Evolutionary conservation across 148 eudicot species (phyloP).

Genomic region (Oxyria digyna): DNA sequence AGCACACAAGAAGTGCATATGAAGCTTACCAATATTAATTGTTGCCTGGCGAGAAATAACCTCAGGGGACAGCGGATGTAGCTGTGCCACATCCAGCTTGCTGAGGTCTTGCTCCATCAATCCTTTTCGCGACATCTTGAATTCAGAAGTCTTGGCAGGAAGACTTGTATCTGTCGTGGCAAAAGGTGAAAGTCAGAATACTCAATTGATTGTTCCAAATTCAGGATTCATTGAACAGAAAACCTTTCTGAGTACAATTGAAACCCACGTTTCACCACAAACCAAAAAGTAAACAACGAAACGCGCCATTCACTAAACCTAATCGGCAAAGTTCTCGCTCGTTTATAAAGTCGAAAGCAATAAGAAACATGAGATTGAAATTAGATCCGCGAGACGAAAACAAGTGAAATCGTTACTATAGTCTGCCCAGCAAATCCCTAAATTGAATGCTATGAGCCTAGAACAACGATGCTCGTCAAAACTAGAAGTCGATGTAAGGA

Average conservation of each 20-base stretch:
- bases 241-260: neutral
- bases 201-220: too few relatives aligned
- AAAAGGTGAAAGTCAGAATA: neutral
- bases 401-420: neutral
- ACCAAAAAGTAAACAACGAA: neutral
- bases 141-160: slow-evolving; percentile 4
- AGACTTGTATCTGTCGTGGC: neutral
- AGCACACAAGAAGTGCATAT: neutral
- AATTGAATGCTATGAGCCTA: neutral
- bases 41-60: slow-evolving; percentile 97
- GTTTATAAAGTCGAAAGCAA: neutral
- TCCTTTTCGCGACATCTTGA: slow-evolving; percentile 72
- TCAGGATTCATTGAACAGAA: neutral
- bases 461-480: neutral
- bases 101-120: slow-evolving; percentile 95
- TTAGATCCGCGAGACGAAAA: neutral
- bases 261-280: neutral
- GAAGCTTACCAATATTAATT: slow-evolving; percentile 67
- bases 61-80: slow-evolving; percentile 90
- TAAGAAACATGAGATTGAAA: neutral
- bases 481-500: neutral
- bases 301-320: neutral
- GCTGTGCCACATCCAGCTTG: slow-evolving; percentile 73
- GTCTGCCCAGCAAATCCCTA: neutral
- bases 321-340: neutral